Evolutionary conservation across 768 basidiomycete species (phyloP).

Genomic region (Lentinula raphanica): DNA sequence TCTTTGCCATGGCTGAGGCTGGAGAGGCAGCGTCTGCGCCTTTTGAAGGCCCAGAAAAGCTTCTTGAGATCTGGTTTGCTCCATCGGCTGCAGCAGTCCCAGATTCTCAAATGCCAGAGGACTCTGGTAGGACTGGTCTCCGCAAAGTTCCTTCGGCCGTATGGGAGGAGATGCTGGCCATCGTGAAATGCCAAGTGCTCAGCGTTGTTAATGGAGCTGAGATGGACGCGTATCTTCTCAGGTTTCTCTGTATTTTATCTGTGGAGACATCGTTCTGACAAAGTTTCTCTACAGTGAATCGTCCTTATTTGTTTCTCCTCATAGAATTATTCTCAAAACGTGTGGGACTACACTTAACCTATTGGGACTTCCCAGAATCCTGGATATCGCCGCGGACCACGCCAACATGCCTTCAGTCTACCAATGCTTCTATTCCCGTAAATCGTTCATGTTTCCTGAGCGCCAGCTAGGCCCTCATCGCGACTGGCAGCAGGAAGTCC

Average conservation of each 20-base stretch:
- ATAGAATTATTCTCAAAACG: slow-evolving; percentile 96
- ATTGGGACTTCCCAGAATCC: slow-evolving; percentile 88
- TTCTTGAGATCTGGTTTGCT: slow-evolving; percentile 96
- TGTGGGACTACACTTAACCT: slow-evolving; percentile 99
- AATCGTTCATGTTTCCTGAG: slow-evolving; percentile 99
- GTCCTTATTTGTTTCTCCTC: slow-evolving; percentile 89
- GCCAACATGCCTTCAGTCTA: slow-evolving; percentile 68
- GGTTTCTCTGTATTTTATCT: slow-evolving; percentile 45
- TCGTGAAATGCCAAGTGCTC: slow-evolving; percentile 95
- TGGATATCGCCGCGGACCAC: slow-evolving; percentile 78
- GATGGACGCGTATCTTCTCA: slow-evolving; percentile 92
- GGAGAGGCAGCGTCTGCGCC: slow-evolving; percentile 35
- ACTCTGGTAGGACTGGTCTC: slow-evolving; percentile 64
- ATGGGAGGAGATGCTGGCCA: slow-evolving; percentile 97
- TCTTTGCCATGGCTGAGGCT: slow-evolving; percentile 1
- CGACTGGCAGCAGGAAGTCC: slow-evolving; percentile 91
- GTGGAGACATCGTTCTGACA: slow-evolving; percentile 1
- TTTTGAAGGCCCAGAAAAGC: slow-evolving; percentile 92
- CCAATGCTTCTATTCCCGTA: slow-evolving; percentile 96
- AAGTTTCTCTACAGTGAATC: slow-evolving; percentile 71
- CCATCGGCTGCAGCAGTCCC: slow-evolving; percentile 64
- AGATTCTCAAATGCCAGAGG: slow-evolving; percentile 28
- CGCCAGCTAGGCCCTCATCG: slow-evolving; percentile 88
- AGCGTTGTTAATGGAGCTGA: slow-evolving; percentile 86
- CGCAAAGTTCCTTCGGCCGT: slow-evolving; percentile 65